A percentile compares a stretch with the other conserved stretches of the same genome.
Conservation (phyloP, 345 rosid species). For the Moricandia arvensis region DNA sequence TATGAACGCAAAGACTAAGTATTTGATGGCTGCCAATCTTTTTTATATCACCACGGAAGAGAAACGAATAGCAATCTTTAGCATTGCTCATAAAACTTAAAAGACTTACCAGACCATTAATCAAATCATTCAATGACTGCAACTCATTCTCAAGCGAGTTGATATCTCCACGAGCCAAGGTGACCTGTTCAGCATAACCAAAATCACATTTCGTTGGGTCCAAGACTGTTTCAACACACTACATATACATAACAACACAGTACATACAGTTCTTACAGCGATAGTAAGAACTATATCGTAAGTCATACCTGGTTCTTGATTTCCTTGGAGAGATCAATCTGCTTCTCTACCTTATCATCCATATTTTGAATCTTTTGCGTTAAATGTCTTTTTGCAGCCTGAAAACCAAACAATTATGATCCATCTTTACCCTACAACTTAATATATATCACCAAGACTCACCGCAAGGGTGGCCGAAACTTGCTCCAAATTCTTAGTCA, state of each 20-base stretch:
- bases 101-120: slow-evolving; percentile 69
- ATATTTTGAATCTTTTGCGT: slow-evolving; percentile 75
- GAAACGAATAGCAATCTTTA: not conserved
- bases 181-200: slow-evolving; percentile 52
- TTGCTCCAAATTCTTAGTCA: slow-evolving; percentile 76
- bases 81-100: slow-evolving; percentile 6
- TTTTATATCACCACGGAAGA: not conserved
- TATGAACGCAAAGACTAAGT: not conserved
- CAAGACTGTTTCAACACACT: not conserved
- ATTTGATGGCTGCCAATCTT: not conserved
- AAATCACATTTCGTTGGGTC: not conserved
- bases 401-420: slow-evolving; percentile 27
- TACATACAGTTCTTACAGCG: not conserved
- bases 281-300: not conserved
- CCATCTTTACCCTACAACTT: not conserved
- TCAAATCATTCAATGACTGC: slow-evolving; percentile 54
- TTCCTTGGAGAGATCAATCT: slow-evolving; percentile 71
- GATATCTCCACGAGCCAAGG: slow-evolving; percentile 54
- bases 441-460: slow-evolving; percentile 30
- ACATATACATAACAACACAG: slow-evolving; percentile 9
- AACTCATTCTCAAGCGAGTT: slow-evolving; percentile 52
- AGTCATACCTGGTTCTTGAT: slow-evolving; percentile 60
- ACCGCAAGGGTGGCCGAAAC: slow-evolving; percentile 75
- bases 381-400: slow-evolving; percentile 86
- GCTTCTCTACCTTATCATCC: slow-evolving; percentile 83